Evolutionary conservation across 129 eudicot species (phyloP).

Genomic region (Artemisia argyi): DNA sequence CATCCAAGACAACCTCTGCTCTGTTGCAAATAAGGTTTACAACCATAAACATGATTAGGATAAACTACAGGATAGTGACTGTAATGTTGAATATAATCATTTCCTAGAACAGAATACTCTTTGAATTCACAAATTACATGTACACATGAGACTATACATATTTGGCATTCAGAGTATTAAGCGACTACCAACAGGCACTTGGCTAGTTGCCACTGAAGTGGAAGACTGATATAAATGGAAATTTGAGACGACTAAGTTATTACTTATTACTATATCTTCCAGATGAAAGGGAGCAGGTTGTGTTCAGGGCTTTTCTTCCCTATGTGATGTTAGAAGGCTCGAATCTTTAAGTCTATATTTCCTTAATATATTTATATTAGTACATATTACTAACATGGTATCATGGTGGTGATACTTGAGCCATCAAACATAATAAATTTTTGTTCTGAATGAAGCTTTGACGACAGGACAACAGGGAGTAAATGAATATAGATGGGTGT

Average conservation of each 20-base stretch:
- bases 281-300: neutral
- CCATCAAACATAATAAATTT: no score
- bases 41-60: constrained; percentile 41
- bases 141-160: neutral
- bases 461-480: no score
- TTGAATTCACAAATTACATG: neutral
- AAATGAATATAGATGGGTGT: no score
- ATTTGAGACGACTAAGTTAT: neutral
- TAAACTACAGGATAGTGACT: neutral
- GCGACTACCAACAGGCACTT: neutral
- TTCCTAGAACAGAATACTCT: neutral
- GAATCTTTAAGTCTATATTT: no score
- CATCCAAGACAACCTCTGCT: constrained; percentile 98
- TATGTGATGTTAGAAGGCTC: no score
- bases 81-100: neutral
- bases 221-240: no score
- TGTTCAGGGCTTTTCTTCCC: no score
- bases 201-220: no score
- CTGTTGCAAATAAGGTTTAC: constrained; percentile 80
- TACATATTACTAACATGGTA: no score
- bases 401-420: no score
- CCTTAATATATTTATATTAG: no score
- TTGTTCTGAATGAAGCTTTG: no score
- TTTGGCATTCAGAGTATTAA: neutral
- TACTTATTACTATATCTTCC: neutral